phyloP scores from a whole-genome alignment of 768 basidiomycete genomes.

The Boletus fagicola region DNA sequence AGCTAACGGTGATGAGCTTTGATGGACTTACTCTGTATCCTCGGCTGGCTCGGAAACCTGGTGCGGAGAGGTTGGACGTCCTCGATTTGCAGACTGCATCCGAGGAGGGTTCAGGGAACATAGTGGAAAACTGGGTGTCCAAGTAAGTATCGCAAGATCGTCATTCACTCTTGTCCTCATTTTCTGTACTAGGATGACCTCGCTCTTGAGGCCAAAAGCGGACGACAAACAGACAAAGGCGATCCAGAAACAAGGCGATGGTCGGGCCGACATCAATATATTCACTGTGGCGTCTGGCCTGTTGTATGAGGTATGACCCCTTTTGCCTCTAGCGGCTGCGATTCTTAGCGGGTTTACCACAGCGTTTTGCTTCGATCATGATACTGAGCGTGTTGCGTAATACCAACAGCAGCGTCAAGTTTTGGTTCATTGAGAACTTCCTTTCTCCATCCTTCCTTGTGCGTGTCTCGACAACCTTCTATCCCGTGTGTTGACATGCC shows the following conservation, averaged over 20 bases:
- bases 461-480: slow-evolving; percentile 24
- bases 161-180: slow-evolving; percentile 1
- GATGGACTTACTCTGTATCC: slow-evolving; percentile 91
- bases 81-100: slow-evolving; percentile 44
- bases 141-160: slow-evolving; percentile 40
- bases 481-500: not conserved
- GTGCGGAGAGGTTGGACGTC: slow-evolving; percentile 83
- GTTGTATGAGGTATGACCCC: slow-evolving; percentile 79
- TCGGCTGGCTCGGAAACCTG: slow-evolving; percentile 61
- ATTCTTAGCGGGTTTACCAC: slow-evolving; percentile 6
- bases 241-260: slow-evolving; percentile 27
- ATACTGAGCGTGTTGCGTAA: slow-evolving; percentile 93
- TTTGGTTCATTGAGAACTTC: slow-evolving; percentile 99
- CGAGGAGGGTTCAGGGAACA: slow-evolving; percentile 33
- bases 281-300: slow-evolving; percentile 98
- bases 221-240: slow-evolving; percentile 20
- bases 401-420: slow-evolving; percentile 93
- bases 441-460: slow-evolving; percentile 95
- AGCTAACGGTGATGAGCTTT: slow-evolving; percentile 83
- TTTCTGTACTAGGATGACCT: slow-evolving; percentile 39
- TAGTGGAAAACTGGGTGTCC: slow-evolving; percentile 49
- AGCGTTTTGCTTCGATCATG: slow-evolving; percentile 99
- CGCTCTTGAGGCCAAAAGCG: slow-evolving; percentile 38
- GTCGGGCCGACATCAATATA: slow-evolving; percentile 93
- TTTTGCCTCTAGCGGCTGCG: not conserved